These are phyloP conservation scores for Dendrobium officinale DNA, from an alignment of 106 monocot species.

Conservation along the genomic window DNA sequence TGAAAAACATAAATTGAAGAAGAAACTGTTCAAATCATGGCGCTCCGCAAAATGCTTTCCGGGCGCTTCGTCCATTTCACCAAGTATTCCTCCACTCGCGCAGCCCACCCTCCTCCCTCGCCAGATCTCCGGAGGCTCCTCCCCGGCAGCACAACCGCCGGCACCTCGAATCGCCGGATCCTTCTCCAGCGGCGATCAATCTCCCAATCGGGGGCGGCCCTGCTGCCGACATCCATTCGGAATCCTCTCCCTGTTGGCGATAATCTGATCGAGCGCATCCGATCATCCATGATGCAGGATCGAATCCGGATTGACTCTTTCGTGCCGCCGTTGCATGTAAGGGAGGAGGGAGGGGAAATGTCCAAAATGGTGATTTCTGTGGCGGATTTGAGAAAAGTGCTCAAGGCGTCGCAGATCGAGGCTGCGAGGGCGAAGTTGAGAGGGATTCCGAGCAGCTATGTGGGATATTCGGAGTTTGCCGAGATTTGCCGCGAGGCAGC, in stretches of 20 bases:
- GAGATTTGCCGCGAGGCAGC: constrained; percentile 45
- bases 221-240: neutral
- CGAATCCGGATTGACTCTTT: neutral
- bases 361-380: constrained; percentile 19
- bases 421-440: constrained; percentile 38
- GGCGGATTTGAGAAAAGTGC: constrained; percentile 45
- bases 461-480: constrained; percentile 41
- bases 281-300: constrained; percentile 1
- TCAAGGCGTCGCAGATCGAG: constrained; percentile 44
- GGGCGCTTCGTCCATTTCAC: neutral
- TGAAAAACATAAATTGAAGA: too few species aligned
- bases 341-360: constrained; percentile 7
- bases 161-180: neutral
- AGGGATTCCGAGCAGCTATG: constrained; percentile 20
- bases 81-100: neutral
- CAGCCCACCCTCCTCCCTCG: neutral
- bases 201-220: neutral
- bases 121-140: neutral
- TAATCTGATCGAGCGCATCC: constrained; percentile 4
- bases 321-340: neutral
- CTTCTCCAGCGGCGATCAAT: neutral
- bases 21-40: too few species aligned
- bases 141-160: neutral
- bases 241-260: neutral
- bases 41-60: neutral